phyloP scores from a whole-genome alignment of 2,329 filamentous ascomycete species.

The Apiospora phragmitis region DNA sequence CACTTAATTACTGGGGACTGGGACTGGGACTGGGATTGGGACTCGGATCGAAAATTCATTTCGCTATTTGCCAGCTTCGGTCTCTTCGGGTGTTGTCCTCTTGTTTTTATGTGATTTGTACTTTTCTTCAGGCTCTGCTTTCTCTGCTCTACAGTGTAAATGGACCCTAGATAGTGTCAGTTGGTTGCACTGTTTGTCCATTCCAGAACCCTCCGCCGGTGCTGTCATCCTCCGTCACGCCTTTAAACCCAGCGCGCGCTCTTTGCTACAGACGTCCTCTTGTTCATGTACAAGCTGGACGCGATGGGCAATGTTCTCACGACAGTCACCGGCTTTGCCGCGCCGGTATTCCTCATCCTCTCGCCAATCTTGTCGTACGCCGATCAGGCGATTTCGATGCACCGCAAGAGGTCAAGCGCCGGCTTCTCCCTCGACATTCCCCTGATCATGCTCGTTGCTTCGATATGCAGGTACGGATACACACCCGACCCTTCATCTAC shows the following conservation, averaged over 20 bases:
- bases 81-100: not conserved
- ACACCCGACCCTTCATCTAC: not conserved
- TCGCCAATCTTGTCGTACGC: conserved; percentile 66
- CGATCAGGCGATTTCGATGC: conserved; percentile 67
- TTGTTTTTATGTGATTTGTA: not conserved
- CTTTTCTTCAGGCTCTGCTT: not conserved
- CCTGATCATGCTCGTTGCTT: conserved; percentile 71
- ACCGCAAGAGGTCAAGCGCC: conserved; percentile 62
- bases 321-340: conserved; percentile 54
- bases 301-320: conserved; percentile 36
- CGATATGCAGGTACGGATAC: conserved; percentile 57
- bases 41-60: conserved; percentile 5
- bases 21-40: not conserved
- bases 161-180: not conserved
- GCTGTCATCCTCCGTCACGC: not conserved
- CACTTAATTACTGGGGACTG: not conserved
- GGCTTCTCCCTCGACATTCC: conserved; percentile 73
- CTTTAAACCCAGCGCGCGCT: not conserved
- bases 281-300: not conserved
- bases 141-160: not conserved
- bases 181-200: conserved; percentile 2
- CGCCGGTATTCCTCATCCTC: conserved; percentile 63
- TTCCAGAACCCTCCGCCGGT: not conserved
- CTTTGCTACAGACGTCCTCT: not conserved
- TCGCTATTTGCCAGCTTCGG: not conserved